Evolutionary conservation across 352 stramenopile species (phyloP).

Genomic region (Phytophthora chlamydospora): DNA sequence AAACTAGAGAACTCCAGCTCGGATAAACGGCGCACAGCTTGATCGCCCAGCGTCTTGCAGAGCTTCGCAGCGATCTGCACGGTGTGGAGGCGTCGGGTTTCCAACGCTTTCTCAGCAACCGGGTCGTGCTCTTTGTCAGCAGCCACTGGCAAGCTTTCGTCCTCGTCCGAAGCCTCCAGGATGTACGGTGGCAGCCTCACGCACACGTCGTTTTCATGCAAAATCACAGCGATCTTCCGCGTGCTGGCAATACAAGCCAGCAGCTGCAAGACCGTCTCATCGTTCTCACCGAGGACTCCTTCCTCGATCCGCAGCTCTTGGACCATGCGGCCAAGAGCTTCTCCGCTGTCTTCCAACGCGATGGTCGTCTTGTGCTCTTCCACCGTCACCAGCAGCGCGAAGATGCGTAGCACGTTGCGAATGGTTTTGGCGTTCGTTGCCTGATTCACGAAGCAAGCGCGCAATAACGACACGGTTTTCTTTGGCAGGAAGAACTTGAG

Average conservation of each 20-base stretch:
- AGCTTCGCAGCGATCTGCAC: constrained; percentile 35
- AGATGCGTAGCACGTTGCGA: constrained; percentile 70
- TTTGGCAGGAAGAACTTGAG: constrained; percentile 86
- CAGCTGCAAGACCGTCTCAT: constrained; percentile 46
- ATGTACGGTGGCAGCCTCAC: constrained; percentile 50
- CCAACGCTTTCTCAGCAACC: not conserved
- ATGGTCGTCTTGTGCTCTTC: constrained; percentile 84
- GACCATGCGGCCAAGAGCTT: constrained; percentile 56
- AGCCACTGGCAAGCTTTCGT: constrained; percentile 16
- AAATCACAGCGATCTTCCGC: constrained; percentile 52
- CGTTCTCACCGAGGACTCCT: constrained; percentile 41
- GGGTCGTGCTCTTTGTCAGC: not conserved
- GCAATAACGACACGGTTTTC: constrained; percentile 70
- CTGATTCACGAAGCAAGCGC: constrained; percentile 57
- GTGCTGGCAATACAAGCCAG: constrained; percentile 46
- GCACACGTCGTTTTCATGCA: constrained; percentile 67
- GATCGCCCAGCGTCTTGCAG: constrained; percentile 42
- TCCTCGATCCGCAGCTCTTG: constrained; percentile 48
- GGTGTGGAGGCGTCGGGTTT: constrained; percentile 17
- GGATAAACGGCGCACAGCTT: constrained; percentile 43
- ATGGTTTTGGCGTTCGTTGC: constrained; percentile 53
- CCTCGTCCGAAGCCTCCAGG: constrained; percentile 5
- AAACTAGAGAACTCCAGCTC: constrained; percentile 46
- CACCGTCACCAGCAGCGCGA: constrained; percentile 56
- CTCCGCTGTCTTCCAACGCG: constrained; percentile 69